Base-by-base conservation (phyloP, 495 filamentous ascomycete genomes). In the Amphirosellinia nigrospora region DNA sequence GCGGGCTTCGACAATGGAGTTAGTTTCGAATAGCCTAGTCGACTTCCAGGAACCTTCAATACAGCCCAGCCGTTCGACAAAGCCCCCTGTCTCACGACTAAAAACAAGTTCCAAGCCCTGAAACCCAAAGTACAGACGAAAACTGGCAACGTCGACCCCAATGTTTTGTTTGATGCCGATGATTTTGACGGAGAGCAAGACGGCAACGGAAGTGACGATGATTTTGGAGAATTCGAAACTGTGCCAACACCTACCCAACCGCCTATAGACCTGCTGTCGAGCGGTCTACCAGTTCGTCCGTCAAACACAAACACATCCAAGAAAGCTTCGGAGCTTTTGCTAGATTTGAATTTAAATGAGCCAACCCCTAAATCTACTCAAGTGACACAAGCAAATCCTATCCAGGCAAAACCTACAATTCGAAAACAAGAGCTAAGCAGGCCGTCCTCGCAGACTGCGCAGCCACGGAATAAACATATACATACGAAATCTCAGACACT, bases 191-290 rank as follows among this genome's bases (percentile, higher is more conserved):
- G 76, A 4, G 76, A 77, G 5, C 73, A 75, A 10, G 76, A 77
- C 0, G 75, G 61, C 10, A 76, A 74, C 21, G 46, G 26, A n/a
- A 64, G 82, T 8, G 83, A 82, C 28, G 82, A 84, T 43, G 83
- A 85, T n/a, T 84, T 85, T 73, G 84, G 83, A 32, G 84, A 86
- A 56, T 86, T 86, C 62, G 84, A 84, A 69, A 77, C 81, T 0
- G 80, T 79, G 41, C 66, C 74, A 41, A 68, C 74, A 28, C 71
- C 73, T 11, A 67, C 23, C 10, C 76, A 74, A 46, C 28, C 59
- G 5, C 55, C 50, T 19, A 23, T 52, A 39, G 66, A 74, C 45
- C 65, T 72, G 28, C 41, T 76, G 16, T 73, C 72, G 38, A 71
- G 15, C 43, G 63, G 67, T 56, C 46, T 45, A 6, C 23, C 66